Evolutionary conservation across 345 rosid genomes (phyloP).

Genomic region (Citrus hindsii): DNA sequence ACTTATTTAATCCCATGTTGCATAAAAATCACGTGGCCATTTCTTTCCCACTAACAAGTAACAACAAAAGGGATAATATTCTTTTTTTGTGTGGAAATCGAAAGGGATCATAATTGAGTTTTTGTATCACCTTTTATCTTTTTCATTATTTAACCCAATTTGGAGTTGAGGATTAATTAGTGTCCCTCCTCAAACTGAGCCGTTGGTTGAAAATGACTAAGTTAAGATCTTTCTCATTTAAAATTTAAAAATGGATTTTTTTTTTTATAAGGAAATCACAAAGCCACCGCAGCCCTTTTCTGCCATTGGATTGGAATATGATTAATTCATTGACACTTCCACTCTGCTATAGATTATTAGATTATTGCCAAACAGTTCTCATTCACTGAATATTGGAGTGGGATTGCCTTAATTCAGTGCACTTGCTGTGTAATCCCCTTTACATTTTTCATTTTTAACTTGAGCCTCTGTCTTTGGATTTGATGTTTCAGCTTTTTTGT

Average conservation of each 20-base stretch:
- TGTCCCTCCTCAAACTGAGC: background rate
- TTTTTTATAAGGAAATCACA: background rate
- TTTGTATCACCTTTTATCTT: background rate
- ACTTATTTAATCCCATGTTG: background rate
- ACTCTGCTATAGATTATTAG: background rate
- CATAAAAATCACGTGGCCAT: background rate
- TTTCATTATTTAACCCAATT: background rate
- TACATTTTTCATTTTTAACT: background rate
- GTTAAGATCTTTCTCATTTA: background rate
- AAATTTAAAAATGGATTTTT: too few relatives aligned
- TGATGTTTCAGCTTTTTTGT: background rate
- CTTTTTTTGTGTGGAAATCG: too few relatives aligned
- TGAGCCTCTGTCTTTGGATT: background rate
- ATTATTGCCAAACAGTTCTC: background rate
- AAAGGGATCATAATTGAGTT: background rate
- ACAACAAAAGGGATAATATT: too few relatives aligned
- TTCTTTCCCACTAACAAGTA: background rate
- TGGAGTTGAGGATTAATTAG: background rate
- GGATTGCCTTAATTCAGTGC: conserved; percentile 2
- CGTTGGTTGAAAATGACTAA: background rate
- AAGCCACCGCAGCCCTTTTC: background rate
- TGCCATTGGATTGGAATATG: background rate
- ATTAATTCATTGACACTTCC: background rate
- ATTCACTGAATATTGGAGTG: background rate
- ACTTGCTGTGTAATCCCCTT: background rate